Conservation (phyloP, 1,284 basidiomycete species). For the Apiotrichum sp. region DNA sequence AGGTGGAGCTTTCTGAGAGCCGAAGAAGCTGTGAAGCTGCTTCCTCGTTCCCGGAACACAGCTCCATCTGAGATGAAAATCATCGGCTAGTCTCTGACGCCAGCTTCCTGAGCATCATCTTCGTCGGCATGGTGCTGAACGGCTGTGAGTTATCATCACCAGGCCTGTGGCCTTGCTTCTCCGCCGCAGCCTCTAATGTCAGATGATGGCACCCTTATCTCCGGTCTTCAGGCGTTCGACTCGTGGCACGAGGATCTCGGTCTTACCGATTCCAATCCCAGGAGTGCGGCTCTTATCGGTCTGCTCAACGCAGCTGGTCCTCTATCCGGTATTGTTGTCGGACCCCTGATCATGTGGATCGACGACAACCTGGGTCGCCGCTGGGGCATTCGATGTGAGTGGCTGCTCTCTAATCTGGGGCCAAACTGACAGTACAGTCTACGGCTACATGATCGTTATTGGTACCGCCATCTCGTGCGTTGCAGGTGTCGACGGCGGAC, state of each 20-base stretch:
- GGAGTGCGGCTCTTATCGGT: slow-evolving; percentile 34
- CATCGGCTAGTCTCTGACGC: neutral
- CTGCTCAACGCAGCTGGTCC: slow-evolving; percentile 43
- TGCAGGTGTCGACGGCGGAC: slow-evolving; percentile 36
- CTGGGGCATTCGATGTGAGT: slow-evolving; percentile 47
- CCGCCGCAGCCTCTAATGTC: neutral
- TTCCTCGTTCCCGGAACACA: no score
- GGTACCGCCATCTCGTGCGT: slow-evolving; percentile 44
- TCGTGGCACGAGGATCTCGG: slow-evolving; percentile 44
- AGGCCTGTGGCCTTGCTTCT: neutral
- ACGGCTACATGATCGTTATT: slow-evolving; percentile 42
- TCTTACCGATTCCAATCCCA: slow-evolving; percentile 19
- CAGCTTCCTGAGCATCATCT: slow-evolving; percentile 47
- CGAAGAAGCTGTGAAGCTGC: no score
- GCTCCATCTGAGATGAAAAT: no score
- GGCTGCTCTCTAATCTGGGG: slow-evolving; percentile 7
- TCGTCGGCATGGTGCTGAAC: slow-evolving; percentile 47
- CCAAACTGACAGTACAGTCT: slow-evolving; percentile 38
- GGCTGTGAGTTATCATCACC: slow-evolving; percentile 33
- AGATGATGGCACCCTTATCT: slow-evolving; percentile 47
- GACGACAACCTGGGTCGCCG: slow-evolving; percentile 42
- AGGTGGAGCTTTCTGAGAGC: no score
- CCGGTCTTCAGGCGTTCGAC: slow-evolving; percentile 45
- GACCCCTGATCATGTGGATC: slow-evolving; percentile 44
- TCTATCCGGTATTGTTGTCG: slow-evolving; percentile 42